These are phyloP conservation scores for Myriangium duriaei DNA, from an alignment of 2,329 filamentous ascomycete genomes.

Conservation along the genomic window DNA sequence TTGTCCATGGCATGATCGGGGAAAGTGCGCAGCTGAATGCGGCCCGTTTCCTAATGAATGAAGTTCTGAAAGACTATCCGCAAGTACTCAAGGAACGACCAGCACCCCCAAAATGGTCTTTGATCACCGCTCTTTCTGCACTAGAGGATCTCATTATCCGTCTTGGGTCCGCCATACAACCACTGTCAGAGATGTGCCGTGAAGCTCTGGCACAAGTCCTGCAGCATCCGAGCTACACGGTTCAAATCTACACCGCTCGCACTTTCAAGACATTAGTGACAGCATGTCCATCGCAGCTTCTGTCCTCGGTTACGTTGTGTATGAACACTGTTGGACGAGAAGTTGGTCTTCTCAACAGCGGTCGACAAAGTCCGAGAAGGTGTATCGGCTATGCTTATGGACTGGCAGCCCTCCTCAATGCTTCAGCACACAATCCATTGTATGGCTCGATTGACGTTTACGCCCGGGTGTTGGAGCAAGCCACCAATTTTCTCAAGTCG, in stretches of 20 bases:
- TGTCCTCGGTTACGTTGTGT: slow-evolving; percentile 85
- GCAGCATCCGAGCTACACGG: slow-evolving; percentile 90
- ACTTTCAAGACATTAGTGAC: slow-evolving; percentile 80
- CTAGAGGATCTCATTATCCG: slow-evolving; percentile 65
- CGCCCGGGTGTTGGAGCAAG: slow-evolving; percentile 78
- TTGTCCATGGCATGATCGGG: slow-evolving; percentile 71
- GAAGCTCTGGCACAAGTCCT: slow-evolving; percentile 82
- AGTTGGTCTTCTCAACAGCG: slow-evolving; percentile 61
- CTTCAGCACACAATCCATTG: slow-evolving; percentile 73
- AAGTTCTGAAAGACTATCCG: slow-evolving; percentile 86
- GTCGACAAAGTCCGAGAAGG: slow-evolving; percentile 64
- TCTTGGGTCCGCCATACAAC: slow-evolving; percentile 69
- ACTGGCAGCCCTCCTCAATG: slow-evolving; percentile 79
- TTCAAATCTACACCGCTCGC: slow-evolving; percentile 78
- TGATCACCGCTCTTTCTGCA: slow-evolving; percentile 68
- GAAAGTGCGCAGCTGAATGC: slow-evolving; percentile 81
- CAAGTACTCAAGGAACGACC: slow-evolving; percentile 75
- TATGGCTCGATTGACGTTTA: slow-evolving; percentile 95
- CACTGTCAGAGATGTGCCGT: slow-evolving; percentile 68
- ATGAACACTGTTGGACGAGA: slow-evolving; percentile 92
- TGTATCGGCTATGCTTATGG: slow-evolving; percentile 89
- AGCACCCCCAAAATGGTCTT: slow-evolving; percentile 76
- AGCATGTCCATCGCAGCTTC: slow-evolving; percentile 80
- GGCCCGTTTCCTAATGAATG: slow-evolving; percentile 70
- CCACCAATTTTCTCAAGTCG: slow-evolving; percentile 81